phyloP scores from a whole-genome alignment of 73 alveolate genomes.

The Breviolum minutum region DNA sequence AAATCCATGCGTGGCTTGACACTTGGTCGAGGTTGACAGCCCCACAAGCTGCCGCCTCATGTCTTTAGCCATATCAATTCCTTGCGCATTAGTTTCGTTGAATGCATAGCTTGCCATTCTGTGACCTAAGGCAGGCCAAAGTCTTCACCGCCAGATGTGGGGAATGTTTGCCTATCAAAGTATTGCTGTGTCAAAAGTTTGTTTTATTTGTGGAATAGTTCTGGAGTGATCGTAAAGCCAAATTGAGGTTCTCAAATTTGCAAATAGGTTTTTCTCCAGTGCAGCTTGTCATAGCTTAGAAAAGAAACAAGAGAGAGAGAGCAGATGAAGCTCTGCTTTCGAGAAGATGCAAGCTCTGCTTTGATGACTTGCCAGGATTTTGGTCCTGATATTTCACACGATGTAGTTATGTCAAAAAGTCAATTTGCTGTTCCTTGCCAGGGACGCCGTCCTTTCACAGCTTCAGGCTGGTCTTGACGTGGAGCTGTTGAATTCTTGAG shows the following conservation, averaged over 20 bases:
- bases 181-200: too few species aligned
- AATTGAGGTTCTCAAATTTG: background rate
- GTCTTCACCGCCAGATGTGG: conserved; percentile 8
- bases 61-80: background rate
- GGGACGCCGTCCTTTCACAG: too few species aligned
- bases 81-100: background rate
- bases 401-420: too few species aligned
- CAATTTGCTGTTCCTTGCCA: too few species aligned
- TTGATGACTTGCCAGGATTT: too few species aligned
- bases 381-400: too few species aligned
- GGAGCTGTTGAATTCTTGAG: too few species aligned
- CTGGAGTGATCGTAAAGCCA: background rate
- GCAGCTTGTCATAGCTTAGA: background rate
- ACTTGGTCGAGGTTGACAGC: background rate
- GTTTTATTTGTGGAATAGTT: too few species aligned
- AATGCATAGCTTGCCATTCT: background rate
- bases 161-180: background rate
- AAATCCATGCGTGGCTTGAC: background rate
- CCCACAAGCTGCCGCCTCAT: conserved; percentile 26
- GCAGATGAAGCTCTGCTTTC: background rate
- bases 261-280: background rate
- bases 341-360: too few species aligned
- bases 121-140: conserved; percentile 28
- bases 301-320: background rate
- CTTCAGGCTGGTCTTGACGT: too few species aligned